Base-by-base conservation (phyloP, 306 rosid species). In the Carpinus viminea region DNA sequence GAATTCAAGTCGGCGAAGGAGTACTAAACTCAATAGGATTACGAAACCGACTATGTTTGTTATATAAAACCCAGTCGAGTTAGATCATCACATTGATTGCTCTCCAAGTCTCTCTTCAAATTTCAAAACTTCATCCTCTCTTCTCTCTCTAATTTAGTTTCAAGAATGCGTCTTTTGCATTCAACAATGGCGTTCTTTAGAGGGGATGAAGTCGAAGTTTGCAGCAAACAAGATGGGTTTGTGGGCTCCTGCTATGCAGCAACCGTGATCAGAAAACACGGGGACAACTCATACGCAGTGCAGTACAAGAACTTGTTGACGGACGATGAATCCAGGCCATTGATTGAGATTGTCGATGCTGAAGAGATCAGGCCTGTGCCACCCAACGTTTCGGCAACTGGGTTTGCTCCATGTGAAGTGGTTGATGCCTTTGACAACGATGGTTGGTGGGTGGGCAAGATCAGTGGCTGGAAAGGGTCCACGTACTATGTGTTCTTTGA, bases 381-480 rank as follows among this genome's bases (percentile, higher is more conserved):
- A 0, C 89, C 90, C 0, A 24, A 8, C 0, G 51, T 66, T 4
- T 18, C 3, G 3, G 1, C 43, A 0, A 0, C n/a, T 0, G 2
- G 68, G 1, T 83, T 69, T 18, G 11, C 46, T 0, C 56, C 21
- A 8, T 10, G 34, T 45, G 80, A 86, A 1, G 34, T 16, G 43
- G 89, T 89, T 2, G 92, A 89, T 64, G 89, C 84, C 7, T 89
- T 80, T 51, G 89, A 89, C 70, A 82, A 86, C 8, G 92, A 89
- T 28, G 91, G 87, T 0, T 85, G 89, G 89, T 82, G 91, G 87
- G 60, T 75, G 4, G 87, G 88, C 10, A 51, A 47, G 24, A 73
- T 87, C 54, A 66, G 72, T 1, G 84, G 82, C 7, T 74, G 5
- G 28, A 12, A 0, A 2, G 87, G 66, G 0, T 38, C 71, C 2